A percentile compares a stretch with the other conserved stretches of the same genome.
These are phyloP conservation scores for Pisolithus microcarpus DNA, from an alignment of 768 basidiomycete species.

Conservation along the genomic window DNA sequence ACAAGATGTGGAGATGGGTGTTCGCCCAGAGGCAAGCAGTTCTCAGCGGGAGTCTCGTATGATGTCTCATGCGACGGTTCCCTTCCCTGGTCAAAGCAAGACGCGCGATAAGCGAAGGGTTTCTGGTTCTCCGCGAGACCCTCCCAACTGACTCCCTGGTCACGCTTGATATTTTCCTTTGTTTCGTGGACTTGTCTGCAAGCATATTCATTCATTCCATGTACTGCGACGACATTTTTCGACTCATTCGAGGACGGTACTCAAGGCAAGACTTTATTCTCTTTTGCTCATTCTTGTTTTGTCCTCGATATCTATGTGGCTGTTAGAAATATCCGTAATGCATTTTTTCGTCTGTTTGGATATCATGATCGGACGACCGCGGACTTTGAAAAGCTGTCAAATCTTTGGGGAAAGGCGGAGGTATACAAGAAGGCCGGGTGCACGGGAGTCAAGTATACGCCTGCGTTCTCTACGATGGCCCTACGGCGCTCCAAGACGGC, in stretches of 20 bases:
- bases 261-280: not conserved
- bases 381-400: conserved; percentile 7
- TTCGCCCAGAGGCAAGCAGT: conserved; percentile 19
- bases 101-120: conserved; percentile 21
- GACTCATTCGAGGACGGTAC: not conserved
- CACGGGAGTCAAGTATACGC: not conserved
- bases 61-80: conserved; percentile 19
- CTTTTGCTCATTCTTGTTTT: not conserved
- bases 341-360: not conserved
- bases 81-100: conserved; percentile 26
- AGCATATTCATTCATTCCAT: not conserved
- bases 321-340: too few species aligned
- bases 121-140: conserved; percentile 32
- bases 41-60: conserved; percentile 20
- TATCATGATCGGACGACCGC: not conserved
- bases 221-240: not conserved
- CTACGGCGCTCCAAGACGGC: conserved; percentile 27
- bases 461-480: conserved; percentile 14
- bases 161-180: not conserved
- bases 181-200: not conserved
- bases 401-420: not conserved
- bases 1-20: conserved; percentile 34
- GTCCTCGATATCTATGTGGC: not conserved
- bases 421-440: not conserved
- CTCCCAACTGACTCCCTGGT: conserved; percentile 26